Percentiles rank a stretch among this genome's conserved stretches.
Conservation (phyloP, 1,284 basidiomycete genomes). For the Fistulina hepatica region DNA sequence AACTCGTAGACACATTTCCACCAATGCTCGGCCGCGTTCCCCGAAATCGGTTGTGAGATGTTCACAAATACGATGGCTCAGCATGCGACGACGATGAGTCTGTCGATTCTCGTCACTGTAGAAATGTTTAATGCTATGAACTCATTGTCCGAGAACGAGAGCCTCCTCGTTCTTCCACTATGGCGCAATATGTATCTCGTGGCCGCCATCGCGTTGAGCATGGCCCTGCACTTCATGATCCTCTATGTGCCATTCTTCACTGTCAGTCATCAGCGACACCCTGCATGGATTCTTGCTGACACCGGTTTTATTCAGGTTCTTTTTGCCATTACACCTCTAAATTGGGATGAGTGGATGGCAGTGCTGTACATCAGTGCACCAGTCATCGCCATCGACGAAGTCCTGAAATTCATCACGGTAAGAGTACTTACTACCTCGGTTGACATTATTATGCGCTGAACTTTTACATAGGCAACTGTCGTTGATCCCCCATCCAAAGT, state of each 20-base stretch:
- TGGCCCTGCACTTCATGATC: conserved; percentile 89
- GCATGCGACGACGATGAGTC: conserved; percentile 89
- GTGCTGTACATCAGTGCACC: conserved; percentile 84
- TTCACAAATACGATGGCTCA: conserved; percentile 80
- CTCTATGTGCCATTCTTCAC: conserved; percentile 93
- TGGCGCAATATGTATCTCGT: conserved; percentile 94
- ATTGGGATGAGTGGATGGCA: conserved; percentile 92
- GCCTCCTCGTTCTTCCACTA: conserved; percentile 75
- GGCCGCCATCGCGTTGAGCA: conserved; percentile 77
- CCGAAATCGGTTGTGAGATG: conserved; percentile 88
- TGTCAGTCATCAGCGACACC: conserved; percentile 33
- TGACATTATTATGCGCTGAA: background rate
- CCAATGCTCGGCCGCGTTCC: conserved; percentile 73
- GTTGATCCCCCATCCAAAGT: conserved; percentile 25
- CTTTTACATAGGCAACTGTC: conserved; percentile 23
- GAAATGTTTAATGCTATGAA: conserved; percentile 99
- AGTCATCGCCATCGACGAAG: conserved; percentile 85
- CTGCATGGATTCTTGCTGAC: conserved; percentile 10
- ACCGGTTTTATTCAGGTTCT: conserved; percentile 40
- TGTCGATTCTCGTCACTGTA: conserved; percentile 88
- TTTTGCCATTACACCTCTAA: conserved; percentile 88
- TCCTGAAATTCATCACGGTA: conserved; percentile 79
- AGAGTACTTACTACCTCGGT: conserved; percentile 15
- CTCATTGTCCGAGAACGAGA: conserved; percentile 97
- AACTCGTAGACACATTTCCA: conserved; percentile 83